phyloP scores from a whole-genome alignment of 2,329 filamentous ascomycete genomes.

The Akanthomyces dipterigenus region DNA sequence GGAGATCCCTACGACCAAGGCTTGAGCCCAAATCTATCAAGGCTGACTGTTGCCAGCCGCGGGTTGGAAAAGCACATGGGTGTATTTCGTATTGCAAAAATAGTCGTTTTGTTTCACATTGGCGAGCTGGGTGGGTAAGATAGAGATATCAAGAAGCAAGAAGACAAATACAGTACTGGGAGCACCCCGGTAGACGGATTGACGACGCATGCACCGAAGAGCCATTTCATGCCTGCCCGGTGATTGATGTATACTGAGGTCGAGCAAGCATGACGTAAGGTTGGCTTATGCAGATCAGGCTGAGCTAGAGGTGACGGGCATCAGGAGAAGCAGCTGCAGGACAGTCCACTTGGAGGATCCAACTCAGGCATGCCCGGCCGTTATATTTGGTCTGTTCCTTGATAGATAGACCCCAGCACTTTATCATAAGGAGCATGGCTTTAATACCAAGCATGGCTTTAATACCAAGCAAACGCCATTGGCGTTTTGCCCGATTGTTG shows the following conservation, averaged over 20 bases:
- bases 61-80: conserved; percentile 9
- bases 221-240: background rate
- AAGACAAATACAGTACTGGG: background rate
- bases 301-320: background rate
- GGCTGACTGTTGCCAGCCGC: conserved; percentile 1
- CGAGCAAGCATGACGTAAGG: background rate
- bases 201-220: background rate
- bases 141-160: conserved; percentile 8
- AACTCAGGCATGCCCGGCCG: background rate
- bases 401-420: too few relatives aligned
- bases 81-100: conserved; percentile 9
- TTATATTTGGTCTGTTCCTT: background rate
- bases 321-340: background rate
- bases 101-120: conserved; percentile 6
- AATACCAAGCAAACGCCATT: too few relatives aligned
- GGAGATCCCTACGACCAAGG: conserved; percentile 31
- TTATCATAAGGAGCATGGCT: too few relatives aligned
- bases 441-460: too few relatives aligned
- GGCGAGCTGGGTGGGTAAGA: conserved; percentile 6
- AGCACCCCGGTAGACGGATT: conserved; percentile 9
- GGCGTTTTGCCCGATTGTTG: too few relatives aligned
- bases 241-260: background rate
- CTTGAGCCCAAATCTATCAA: conserved; percentile 12
- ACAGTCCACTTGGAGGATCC: background rate
- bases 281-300: background rate